Evolutionary conservation across 805 yeast genomes (phyloP).

Genomic region (Teunomyces atbi): DNA sequence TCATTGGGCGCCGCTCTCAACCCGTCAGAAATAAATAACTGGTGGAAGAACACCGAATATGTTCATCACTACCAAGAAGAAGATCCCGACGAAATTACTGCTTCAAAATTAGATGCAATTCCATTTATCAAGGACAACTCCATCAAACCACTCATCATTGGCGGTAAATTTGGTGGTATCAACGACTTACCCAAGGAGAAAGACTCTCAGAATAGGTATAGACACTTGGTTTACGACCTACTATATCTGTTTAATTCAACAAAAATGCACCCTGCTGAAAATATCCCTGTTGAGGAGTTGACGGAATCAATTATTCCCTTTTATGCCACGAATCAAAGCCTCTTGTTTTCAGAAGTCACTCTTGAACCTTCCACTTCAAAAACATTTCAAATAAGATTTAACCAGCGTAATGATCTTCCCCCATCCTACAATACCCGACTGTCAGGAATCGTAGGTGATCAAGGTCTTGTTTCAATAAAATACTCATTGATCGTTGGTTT

Average conservation of each 20-base stretch:
- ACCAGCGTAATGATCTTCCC: conserved; percentile 24
- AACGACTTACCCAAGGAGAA: conserved; percentile 27
- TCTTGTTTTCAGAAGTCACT: conserved; percentile 33
- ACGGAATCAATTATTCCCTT: conserved; percentile 36
- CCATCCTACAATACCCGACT: conserved; percentile 42
- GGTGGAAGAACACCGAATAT: conserved; percentile 40
- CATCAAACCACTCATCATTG: conserved; percentile 21
- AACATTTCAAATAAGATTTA: conserved; percentile 23
- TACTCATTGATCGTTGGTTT: conserved; percentile 38
- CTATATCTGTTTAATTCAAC: conserved; percentile 25
- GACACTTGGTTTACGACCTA: conserved; percentile 35
- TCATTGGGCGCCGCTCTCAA: conserved; percentile 14
- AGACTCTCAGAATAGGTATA: conserved; percentile 14
- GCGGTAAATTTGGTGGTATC: conserved; percentile 38
- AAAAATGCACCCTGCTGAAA: conserved; percentile 14
- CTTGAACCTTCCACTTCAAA: conserved; percentile 18
- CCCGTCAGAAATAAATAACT: conserved; percentile 7
- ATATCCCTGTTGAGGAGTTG: conserved; percentile 16
- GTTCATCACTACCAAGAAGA: conserved; percentile 24
- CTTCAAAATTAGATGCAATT: conserved; percentile 17
- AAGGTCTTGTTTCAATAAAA: conserved; percentile 36
- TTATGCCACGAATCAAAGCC: conserved; percentile 38
- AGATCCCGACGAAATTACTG: conserved; percentile 19
- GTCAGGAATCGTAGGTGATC: conserved; percentile 41
- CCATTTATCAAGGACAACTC: conserved; percentile 22